Base-by-base conservation (phyloP, 768 basidiomycete genomes). In the Rubroboletus pulcherrimus region DNA sequence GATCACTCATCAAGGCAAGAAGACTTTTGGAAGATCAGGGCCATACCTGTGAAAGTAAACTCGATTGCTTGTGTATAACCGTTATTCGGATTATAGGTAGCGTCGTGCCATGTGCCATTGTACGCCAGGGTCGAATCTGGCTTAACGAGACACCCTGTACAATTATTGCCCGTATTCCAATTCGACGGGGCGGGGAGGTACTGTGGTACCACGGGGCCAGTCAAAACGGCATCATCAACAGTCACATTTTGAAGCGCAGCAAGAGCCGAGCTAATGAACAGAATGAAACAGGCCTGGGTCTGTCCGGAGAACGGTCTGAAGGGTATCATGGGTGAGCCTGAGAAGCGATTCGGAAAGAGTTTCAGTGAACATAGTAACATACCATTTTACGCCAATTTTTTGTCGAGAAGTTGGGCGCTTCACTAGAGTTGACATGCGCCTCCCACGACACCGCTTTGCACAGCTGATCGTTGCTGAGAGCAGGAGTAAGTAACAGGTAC, bases 51-150 rank as follows among this genome's bases (percentile, higher is more conserved):
- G 7, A 60, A 65, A 7, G 45, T 46, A 24, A 65, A 51, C 3
- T 57, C 11, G 11, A 66, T 35, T 3, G 10, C 14, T 37, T 31
- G 57, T 10, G 29, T 11, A 37, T 10, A 21, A 0, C 8, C 21
- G 2, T 15, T 30, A 7, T 3, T 2, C 2, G 35, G 31, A 40
- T 1, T 0, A 15, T 8, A 60, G 6, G 54, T 65, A 3, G 45
- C 1, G 7, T 59, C 63, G 15, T 65, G 64, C 64, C 64, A 65
- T 40, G 64, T 65, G 2, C 37, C 55, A 6, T 63, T 30, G 33
- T 63, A 56, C 2, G 45, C 58, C 17, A 3, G 14, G 1, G 52
- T 12, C 6, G 56, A 33, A 38, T 60, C 42, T 3, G 53, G 61
- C 1, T 39, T 2, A 3, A 19, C 54, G 1, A 10, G 0, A 8